Evolutionary conservation across 805 yeast species (phyloP).

Genomic region (Wickerhamiella nectarea): DNA sequence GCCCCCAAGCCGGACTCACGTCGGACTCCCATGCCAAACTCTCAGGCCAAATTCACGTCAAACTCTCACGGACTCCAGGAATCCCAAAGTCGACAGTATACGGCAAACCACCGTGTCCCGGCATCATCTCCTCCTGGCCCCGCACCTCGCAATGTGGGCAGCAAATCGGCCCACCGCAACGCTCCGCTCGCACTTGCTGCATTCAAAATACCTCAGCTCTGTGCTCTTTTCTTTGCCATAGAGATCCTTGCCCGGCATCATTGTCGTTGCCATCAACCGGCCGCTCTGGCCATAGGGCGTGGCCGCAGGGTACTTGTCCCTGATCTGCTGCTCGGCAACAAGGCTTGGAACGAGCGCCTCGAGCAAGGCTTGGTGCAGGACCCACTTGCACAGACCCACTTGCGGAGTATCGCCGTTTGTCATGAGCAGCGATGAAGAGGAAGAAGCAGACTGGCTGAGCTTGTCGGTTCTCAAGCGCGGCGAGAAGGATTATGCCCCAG

Average conservation of each 20-base stretch:
- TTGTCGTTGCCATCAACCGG: background rate
- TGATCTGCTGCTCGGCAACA: conserved; percentile 23
- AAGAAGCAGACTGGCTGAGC: conserved; percentile 31
- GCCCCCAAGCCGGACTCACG: too few relatives aligned
- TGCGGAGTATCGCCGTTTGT: background rate
- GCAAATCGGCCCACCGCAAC: conserved; percentile 89
- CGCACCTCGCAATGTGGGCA: conserved; percentile 79
- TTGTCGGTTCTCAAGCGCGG: conserved; percentile 41
- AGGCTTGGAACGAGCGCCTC: conserved; percentile 25
- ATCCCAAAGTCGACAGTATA: too few relatives aligned
- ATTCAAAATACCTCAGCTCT: conserved; percentile 53
- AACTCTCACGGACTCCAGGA: too few relatives aligned
- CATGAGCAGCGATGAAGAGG: conserved; percentile 25
- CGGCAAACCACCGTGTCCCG: too few relatives aligned
- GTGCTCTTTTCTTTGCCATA: conserved; percentile 31
- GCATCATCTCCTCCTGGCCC: conserved; percentile 42
- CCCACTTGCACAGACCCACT: background rate
- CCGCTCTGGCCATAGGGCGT: conserved; percentile 1
- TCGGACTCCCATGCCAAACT: too few relatives aligned
- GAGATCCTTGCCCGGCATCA: conserved; percentile 28
- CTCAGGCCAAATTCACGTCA: too few relatives aligned
- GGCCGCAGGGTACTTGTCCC: conserved; percentile 26
- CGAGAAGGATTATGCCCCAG: conserved; percentile 77
- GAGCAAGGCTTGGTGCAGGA: background rate
- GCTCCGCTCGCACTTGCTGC: conserved; percentile 71